A percentile compares a stretch with the other conserved stretches of the same genome.
Conservation (phyloP, 805 yeast species). For the Yarrowia deformans region DNA sequence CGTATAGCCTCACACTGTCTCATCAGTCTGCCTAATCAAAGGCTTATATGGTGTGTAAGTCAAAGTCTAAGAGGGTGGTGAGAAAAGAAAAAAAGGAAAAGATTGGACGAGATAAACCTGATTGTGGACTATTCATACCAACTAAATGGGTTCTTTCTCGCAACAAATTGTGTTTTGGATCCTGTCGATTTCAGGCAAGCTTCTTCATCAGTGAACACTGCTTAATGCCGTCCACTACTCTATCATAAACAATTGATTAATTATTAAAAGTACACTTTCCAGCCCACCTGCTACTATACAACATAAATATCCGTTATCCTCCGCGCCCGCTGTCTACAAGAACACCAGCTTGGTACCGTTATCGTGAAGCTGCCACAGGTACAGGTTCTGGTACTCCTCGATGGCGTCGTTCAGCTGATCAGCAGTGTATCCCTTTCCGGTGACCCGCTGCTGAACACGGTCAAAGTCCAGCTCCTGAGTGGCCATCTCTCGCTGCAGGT, state of each 20-base stretch:
- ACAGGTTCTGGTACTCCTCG: conserved; percentile 60
- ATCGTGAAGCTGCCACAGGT: conserved; percentile 36
- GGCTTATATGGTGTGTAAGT: conserved; percentile 7
- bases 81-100: not conserved
- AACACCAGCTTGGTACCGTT: conserved; percentile 42
- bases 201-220: too few species aligned
- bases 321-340: conserved; percentile 28
- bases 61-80: not conserved
- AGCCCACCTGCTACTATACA: conserved; percentile 21
- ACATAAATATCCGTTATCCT: conserved; percentile 5
- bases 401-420: conserved; percentile 79
- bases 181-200: too few species aligned
- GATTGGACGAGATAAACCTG: too few species aligned
- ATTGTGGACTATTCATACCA: too few species aligned
- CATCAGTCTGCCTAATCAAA: conserved; percentile 16
- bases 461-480: conserved; percentile 52
- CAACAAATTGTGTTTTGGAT: too few species aligned
- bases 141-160: too few species aligned
- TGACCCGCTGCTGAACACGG: conserved; percentile 57
- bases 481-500: conserved; percentile 48
- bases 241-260: conserved; percentile 5
- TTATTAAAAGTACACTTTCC: conserved; percentile 19
- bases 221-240: too few species aligned
- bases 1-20: conserved; percentile 1
- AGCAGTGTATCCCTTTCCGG: conserved; percentile 84